Conservation (phyloP, 495 filamentous ascomycete genomes). For the Daldinia bambusicola region DNA sequence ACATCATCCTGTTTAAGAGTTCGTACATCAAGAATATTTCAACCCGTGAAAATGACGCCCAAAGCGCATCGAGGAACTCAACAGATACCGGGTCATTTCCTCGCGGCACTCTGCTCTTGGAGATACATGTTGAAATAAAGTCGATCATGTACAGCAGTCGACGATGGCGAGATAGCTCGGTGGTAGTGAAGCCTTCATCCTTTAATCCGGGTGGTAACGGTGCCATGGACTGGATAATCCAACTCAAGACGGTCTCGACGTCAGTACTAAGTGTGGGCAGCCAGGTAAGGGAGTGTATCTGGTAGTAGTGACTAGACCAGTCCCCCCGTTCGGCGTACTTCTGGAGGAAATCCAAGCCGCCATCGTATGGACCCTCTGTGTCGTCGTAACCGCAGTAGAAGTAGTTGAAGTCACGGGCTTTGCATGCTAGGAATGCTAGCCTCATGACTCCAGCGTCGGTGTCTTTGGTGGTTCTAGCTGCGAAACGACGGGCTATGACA, state of each 20-base stretch:
- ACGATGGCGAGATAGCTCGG: constrained; percentile 10
- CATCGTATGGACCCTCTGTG: too few species aligned
- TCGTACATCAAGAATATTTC: background rate
- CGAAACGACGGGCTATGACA: constrained; percentile 3
- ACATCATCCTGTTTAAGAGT: background rate
- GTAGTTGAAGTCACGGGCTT: background rate
- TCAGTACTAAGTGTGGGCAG: constrained; percentile 2
- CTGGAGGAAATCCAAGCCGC: constrained; percentile 1
- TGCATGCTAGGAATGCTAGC: constrained; percentile 20
- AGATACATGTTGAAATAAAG: background rate
- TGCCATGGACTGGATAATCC: background rate
- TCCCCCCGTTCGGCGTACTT: background rate
- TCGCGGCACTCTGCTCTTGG: too few species aligned
- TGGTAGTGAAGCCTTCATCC: constrained; percentile 3
- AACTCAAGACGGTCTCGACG: constrained; percentile 9
- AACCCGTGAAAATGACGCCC: background rate
- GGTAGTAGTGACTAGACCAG: background rate
- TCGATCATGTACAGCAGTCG: constrained; percentile 15
- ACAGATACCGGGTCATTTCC: too few species aligned
- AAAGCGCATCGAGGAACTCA: background rate
- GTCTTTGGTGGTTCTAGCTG: background rate
- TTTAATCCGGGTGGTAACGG: constrained; percentile 1
- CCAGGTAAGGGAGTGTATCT: background rate
- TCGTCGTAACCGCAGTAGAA: too few species aligned
- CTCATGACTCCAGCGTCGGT: constrained; percentile 8